Base-by-base conservation (phyloP, 1,284 basidiomycete species). In the Ceratobasidium sp. region DNA sequence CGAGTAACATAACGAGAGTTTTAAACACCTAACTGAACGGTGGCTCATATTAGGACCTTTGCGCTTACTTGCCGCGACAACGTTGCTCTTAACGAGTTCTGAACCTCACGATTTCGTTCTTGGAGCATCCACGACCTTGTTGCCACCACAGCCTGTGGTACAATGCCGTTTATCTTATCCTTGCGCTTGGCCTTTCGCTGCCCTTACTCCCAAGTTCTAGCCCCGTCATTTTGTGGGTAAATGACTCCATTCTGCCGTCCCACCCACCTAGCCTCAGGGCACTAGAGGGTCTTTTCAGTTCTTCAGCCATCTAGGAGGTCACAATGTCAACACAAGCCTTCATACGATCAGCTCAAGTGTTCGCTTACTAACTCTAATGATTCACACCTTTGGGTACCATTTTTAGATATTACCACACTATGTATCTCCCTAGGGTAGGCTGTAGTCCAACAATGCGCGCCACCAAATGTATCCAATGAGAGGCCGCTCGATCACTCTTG, bases 201-300 rank as follows among this genome's bases (percentile, higher is more conserved):
- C 76, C 90, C 78, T 92, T 90, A 64, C 89, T 92, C 82, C 80
- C 88, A 79, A 86, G 85, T 80, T 92, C 91, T 73, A 88, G 85
- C 79, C 91, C 90, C 79, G 86, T 91, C 79, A 87, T 92, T 82
- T 86, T 92, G 78, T 88, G 89, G 79, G 88, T 90, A 80, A 79
- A 91, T 78, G 84, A 91, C 79, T 89, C 91, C 75, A 88, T 91
- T 80, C 81, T 92, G 74, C 90, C 90, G 48, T 88, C 89, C 73
- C 86, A 88, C 79, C 88, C 89, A 53, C 83, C 91, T 80, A 90
- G 88, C 81, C 86, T 86, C 83, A 88, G 88, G 78, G 88, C 90
- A 79, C 84, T 87, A 13, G 86, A 64, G 87, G 90, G 89, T n/a
- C 76, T 62, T 81, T 73, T 65, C 8, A 49, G 72, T 43, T 64